Base-by-base conservation (phyloP, 73 alveolate genomes). In the Paramecium bursaria region DNA sequence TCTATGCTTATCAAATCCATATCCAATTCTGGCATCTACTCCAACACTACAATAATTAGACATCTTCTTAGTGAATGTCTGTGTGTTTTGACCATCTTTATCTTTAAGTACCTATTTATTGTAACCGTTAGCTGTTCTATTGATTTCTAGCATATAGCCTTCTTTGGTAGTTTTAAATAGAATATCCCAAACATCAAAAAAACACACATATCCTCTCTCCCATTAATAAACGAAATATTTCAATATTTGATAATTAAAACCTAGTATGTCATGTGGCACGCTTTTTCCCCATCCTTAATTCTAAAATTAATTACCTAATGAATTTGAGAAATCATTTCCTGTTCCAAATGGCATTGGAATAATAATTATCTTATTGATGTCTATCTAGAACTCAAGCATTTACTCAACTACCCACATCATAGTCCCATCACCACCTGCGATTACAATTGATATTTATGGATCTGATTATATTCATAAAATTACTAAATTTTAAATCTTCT, bases 21-120 rank as follows among this genome's bases (percentile, higher is more conserved):
- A 86, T 1, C 99, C 99, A n/a, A 92, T 91, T 80, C 98, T 90
- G 6, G 99, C 98, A 74, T 96, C 99, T 4, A 91, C 93, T 23
- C 99, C 99, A 49, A 96, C 82, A 23, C 96, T 86, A 77, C 93
- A 90, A 73, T 95, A 96, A 85, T 96, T 95, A 21, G 96, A 85
- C 95, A 96, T 94, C 5, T 88, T 88, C 79, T 92, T 96, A 60
- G 50, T 74, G 61, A 85, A 86, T 22, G 52, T 67, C n/a, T 47
- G 31, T 52, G 61, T 27, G 49, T 51, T 86, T 46, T 23, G 54
- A 21, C 89, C 86, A 47, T 90, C 75, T 17, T 23, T 22, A 10
- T 49, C 92, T 44, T 75, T 76, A 5, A 75, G 3, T n/a, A 57
- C 30, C 25, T 73, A 48, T 60, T 73, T 75, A n/a, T 39, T 73